These are phyloP conservation scores for Taphrina communis DNA, from an alignment of 1,139 yeast species.

Conservation along the genomic window DNA sequence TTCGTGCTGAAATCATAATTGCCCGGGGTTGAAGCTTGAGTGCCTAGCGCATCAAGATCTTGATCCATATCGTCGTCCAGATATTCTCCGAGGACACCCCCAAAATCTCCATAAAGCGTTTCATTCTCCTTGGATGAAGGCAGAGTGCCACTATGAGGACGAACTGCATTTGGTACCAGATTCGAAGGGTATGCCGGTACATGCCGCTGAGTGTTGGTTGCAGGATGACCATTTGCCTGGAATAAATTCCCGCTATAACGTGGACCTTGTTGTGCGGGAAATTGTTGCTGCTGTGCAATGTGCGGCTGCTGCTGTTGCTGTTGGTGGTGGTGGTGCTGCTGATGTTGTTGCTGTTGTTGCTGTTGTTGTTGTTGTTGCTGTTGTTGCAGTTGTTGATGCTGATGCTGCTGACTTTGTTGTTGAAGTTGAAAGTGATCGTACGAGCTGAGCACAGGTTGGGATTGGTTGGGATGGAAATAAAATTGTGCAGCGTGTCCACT, in stretches of 20 bases:
- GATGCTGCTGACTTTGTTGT: slow-evolving; percentile 9
- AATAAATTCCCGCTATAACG: slow-evolving; percentile 26
- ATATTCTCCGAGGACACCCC: slow-evolving; percentile 8
- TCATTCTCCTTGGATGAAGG: slow-evolving; percentile 23
- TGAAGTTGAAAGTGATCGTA: slow-evolving; percentile 20
- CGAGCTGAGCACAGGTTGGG: slow-evolving; percentile 14
- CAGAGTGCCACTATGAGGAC: slow-evolving; percentile 25
- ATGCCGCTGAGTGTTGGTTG: slow-evolving; percentile 25
- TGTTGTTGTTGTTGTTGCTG: slow-evolving; percentile 18
- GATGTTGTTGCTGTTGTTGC: neutral
- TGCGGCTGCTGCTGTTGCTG: neutral
- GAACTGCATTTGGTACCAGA: slow-evolving; percentile 11
- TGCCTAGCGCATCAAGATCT: slow-evolving; percentile 26
- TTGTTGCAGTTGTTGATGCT: slow-evolving; percentile 2
- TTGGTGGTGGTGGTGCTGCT: neutral
- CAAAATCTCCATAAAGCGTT: neutral
- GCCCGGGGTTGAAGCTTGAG: slow-evolving; percentile 39
- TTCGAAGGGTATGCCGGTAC: slow-evolving; percentile 27
- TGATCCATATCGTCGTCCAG: slow-evolving; percentile 30
- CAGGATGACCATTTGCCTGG: slow-evolving; percentile 31
- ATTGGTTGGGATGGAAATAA: slow-evolving; percentile 21
- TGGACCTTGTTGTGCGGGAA: slow-evolving; percentile 1
- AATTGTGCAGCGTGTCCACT: slow-evolving; percentile 1
- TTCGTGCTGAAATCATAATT: slow-evolving; percentile 35
- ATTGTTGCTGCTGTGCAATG: slow-evolving; percentile 13